Evolutionary conservation across 2,329 filamentous ascomycete species (phyloP).

Genomic region (Diaporthe australafricana): DNA sequence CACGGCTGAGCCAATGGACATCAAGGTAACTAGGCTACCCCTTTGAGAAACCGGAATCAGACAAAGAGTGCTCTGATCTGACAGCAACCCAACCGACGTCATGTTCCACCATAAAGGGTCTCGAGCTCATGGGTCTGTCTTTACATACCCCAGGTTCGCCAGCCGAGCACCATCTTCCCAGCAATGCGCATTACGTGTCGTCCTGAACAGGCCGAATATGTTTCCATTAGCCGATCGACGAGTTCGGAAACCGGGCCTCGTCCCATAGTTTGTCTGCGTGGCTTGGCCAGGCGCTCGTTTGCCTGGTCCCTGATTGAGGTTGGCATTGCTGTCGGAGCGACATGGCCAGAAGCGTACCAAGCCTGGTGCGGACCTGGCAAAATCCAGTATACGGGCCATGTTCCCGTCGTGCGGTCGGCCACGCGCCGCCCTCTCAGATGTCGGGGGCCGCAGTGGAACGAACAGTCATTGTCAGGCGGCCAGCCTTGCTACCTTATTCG

Average conservation of each 20-base stretch:
- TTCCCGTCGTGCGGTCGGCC: slow-evolving; percentile 21
- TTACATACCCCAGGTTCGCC: neutral
- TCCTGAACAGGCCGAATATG: neutral
- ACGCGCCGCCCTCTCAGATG: neutral
- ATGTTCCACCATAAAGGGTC: slow-evolving; percentile 18
- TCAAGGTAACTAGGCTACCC: neutral
- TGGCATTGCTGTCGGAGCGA: slow-evolving; percentile 7
- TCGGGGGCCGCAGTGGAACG: neutral
- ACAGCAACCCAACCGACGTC: slow-evolving; percentile 3
- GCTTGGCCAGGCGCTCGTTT: slow-evolving; percentile 14
- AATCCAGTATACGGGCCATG: slow-evolving; percentile 27
- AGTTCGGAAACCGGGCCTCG: slow-evolving; percentile 10
- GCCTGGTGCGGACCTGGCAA: neutral
- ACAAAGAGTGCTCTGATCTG: slow-evolving; percentile 7
- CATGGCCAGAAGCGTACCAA: neutral
- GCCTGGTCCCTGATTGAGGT: neutral
- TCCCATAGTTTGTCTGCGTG: slow-evolving; percentile 13
- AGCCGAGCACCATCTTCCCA: neutral
- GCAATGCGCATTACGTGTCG: neutral
- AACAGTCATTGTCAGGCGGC: neutral
- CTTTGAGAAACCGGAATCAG: slow-evolving; percentile 21
- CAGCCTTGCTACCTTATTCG: slow-evolving; percentile 4
- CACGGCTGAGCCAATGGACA: neutral
- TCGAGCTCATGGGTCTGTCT: neutral
- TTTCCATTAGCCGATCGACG: slow-evolving; percentile 1